Conservation (phyloP, 2,329 filamentous ascomycete genomes). For the Colletotrichum tropicale region DNA sequence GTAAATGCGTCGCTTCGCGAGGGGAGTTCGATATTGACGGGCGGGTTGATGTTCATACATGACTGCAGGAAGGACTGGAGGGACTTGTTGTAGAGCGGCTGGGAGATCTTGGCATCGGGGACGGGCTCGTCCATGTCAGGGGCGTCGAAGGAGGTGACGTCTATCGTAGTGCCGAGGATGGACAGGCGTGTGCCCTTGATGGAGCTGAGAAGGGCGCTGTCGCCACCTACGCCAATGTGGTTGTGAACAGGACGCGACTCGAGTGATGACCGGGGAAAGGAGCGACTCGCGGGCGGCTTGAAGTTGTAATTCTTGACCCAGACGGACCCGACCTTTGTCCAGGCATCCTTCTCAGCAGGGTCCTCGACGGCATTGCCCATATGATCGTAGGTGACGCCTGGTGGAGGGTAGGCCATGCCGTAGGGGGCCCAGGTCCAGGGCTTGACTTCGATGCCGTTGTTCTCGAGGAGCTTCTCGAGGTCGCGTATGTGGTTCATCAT, state of each 20-base stretch:
- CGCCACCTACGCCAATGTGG: conserved; percentile 69
- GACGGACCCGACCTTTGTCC: conserved; percentile 35
- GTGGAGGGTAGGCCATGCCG: conserved; percentile 22
- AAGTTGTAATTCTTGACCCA: conserved; percentile 37
- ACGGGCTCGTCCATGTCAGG: conserved; percentile 68
- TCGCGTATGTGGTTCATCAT: conserved; percentile 71
- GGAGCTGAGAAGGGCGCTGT: conserved; percentile 70
- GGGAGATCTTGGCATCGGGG: conserved; percentile 41
- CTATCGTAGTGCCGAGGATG: conserved; percentile 79
- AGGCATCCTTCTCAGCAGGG: conserved; percentile 29
- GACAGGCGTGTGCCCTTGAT: conserved; percentile 79
- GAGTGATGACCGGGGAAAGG: conserved; percentile 36
- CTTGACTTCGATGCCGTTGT: conserved; percentile 65
- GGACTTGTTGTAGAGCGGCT: conserved; percentile 71
- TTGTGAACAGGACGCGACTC: conserved; percentile 59
- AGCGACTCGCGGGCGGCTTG: conserved; percentile 24
- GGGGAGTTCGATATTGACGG: conserved; percentile 64
- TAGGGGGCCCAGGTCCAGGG: conserved; percentile 41
- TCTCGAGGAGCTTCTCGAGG: conserved; percentile 69
- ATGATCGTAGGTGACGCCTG: conserved; percentile 28
- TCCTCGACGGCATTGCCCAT: conserved; percentile 24
- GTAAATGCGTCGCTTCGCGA: conserved; percentile 67
- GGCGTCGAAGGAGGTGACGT: conserved; percentile 74
- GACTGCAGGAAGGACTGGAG: conserved; percentile 73
- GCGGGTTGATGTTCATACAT: conserved; percentile 63